Evolutionary conservation across 2,329 filamentous ascomycete species (phyloP).

Genomic region (Aspergillus luchuensis): DNA sequence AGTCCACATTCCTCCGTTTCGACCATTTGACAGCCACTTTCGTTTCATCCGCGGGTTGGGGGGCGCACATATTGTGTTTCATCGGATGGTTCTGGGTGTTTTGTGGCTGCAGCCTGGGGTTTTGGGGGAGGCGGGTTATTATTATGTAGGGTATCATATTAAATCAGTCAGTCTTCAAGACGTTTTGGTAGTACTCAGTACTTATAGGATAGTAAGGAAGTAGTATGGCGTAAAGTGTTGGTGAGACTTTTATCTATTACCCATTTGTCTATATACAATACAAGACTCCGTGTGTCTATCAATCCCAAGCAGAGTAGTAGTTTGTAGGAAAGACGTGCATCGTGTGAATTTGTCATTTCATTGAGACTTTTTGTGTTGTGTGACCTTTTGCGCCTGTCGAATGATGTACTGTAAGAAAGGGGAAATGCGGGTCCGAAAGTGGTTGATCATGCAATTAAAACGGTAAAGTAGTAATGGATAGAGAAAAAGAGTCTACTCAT

Average conservation of each 20-base stretch:
- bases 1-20: background rate
- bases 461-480: background rate
- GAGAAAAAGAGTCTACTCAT: slow-evolving; percentile 20
- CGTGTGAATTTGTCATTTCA: background rate
- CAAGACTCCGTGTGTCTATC: background rate
- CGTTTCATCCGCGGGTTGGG: background rate
- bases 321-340: background rate
- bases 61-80: background rate
- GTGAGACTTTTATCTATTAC: background rate
- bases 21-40: background rate
- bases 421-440: background rate
- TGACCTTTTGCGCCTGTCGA: background rate
- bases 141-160: background rate
- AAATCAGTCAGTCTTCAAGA: no score
- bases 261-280: background rate
- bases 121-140: background rate
- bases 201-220: background rate
- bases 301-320: background rate
- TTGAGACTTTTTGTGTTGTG: background rate
- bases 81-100: background rate
- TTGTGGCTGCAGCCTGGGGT: background rate
- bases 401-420: background rate
- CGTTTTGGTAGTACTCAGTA: background rate
- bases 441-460: background rate
- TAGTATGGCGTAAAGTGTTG: background rate